phyloP scores from a whole-genome alignment of 768 basidiomycete species.

The Porphyrellus cyaneotinctus region DNA sequence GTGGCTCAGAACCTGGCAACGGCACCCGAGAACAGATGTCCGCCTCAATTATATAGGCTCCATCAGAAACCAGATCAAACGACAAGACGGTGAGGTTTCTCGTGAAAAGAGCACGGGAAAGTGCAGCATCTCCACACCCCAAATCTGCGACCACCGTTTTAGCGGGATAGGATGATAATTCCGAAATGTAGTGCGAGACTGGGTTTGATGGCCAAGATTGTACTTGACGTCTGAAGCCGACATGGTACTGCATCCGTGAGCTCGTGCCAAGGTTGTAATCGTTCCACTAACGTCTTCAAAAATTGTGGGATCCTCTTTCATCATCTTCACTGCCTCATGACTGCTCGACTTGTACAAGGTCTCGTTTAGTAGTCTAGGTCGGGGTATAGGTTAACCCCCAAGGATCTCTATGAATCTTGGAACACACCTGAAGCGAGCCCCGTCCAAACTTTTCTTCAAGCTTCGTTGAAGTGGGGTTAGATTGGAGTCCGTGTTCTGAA shows the following conservation, averaged over 20 bases:
- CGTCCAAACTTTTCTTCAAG: slow-evolving; percentile 78
- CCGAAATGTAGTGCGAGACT: slow-evolving; percentile 71
- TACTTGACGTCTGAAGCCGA: slow-evolving; percentile 88
- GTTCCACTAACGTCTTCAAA: slow-evolving; percentile 69
- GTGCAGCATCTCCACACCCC: slow-evolving; percentile 90
- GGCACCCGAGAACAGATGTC: slow-evolving; percentile 82
- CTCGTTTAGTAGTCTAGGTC: slow-evolving; percentile 82
- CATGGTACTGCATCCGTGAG: slow-evolving; percentile 71
- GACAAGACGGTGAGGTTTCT: slow-evolving; percentile 69
- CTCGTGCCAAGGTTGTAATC: slow-evolving; percentile 1
- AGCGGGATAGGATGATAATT: slow-evolving; percentile 58
- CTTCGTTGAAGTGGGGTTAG: slow-evolving; percentile 71
- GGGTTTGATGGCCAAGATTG: slow-evolving; percentile 94
- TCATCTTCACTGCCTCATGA: slow-evolving; percentile 67
- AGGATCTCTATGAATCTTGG: neutral
- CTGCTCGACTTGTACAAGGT: slow-evolving; percentile 85
- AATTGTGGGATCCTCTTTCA: slow-evolving; percentile 75
- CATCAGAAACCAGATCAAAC: slow-evolving; percentile 76
- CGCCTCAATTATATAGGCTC: slow-evolving; percentile 77
- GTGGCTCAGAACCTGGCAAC: slow-evolving; percentile 72
- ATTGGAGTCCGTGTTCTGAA: slow-evolving; percentile 18
- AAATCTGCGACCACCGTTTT: slow-evolving; percentile 84
- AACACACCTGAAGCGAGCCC: slow-evolving; percentile 78
- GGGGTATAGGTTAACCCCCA: slow-evolving; percentile 6
- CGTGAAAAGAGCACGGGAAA: slow-evolving; percentile 71